Percentiles rank a stretch among this genome's conserved stretches.
Conservation (phyloP, 2,329 filamentous ascomycete genomes). For the Diplodia intermedia region DNA sequence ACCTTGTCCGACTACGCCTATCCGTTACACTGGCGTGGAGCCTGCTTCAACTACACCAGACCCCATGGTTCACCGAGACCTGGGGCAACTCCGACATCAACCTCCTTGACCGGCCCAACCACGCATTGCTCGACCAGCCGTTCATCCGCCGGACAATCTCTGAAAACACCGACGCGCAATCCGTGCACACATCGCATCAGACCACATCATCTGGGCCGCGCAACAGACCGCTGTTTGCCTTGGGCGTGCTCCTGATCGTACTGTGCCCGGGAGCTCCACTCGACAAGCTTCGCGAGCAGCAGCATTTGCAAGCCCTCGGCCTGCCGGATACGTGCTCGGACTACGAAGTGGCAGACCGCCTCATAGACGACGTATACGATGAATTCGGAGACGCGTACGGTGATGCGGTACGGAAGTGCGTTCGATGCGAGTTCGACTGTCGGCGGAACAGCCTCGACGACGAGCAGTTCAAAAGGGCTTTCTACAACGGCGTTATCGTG, state of each 20-base stretch:
- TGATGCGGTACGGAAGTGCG: constrained; percentile 44
- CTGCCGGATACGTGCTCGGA: constrained; percentile 33
- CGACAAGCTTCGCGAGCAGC: constrained; percentile 34
- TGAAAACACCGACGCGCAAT: neutral
- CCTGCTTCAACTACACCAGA: constrained; percentile 40
- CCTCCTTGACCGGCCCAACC: constrained; percentile 36
- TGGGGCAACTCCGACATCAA: constrained; percentile 39
- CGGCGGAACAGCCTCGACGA: constrained; percentile 40
- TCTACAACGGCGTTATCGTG: constrained; percentile 42
- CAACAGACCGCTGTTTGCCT: constrained; percentile 44
- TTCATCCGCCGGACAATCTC: constrained; percentile 36
- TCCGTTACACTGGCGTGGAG: constrained; percentile 38
- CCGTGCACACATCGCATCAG: neutral
- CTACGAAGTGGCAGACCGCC: constrained; percentile 38
- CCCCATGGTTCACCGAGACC: constrained; percentile 37
- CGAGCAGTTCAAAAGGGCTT: constrained; percentile 40
- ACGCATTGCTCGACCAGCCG: constrained; percentile 35
- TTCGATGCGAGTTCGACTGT: constrained; percentile 44
- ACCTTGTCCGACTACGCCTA: constrained; percentile 35
- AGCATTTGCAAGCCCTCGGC: constrained; percentile 33
- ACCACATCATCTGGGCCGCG: constrained; percentile 10
- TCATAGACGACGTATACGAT: constrained; percentile 40
- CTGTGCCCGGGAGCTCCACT: constrained; percentile 44
- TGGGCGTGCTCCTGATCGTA: constrained; percentile 46
- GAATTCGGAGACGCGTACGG: constrained; percentile 43